These are phyloP conservation scores for Candida hungchunana DNA, from an alignment of 805 yeast genomes.

Conservation along the genomic window DNA sequence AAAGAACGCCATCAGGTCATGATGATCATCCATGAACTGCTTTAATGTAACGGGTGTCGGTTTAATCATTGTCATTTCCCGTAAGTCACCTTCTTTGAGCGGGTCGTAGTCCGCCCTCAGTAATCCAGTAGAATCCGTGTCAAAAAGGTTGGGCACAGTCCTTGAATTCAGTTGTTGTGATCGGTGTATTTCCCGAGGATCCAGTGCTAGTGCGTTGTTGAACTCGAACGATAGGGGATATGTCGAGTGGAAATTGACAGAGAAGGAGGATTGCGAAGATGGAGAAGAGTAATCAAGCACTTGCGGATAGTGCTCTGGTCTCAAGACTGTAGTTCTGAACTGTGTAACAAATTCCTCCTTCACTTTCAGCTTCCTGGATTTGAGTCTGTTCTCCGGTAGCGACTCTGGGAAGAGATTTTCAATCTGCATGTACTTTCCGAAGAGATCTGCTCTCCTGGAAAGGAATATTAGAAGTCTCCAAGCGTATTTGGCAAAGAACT, in stretches of 20 bases:
- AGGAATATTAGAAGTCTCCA: slow-evolving; percentile 20
- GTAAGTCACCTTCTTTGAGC: slow-evolving; percentile 5
- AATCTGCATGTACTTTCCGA: slow-evolving; percentile 21
- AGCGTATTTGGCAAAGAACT: slow-evolving; percentile 15
- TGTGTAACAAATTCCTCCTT: slow-evolving; percentile 15
- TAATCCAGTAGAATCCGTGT: slow-evolving; percentile 10
- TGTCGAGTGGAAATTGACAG: slow-evolving; percentile 14
- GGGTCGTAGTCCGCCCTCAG: slow-evolving; percentile 20
- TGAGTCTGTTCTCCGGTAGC: slow-evolving; percentile 15
- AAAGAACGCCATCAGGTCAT: slow-evolving; percentile 15
- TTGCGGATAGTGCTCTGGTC: slow-evolving; percentile 22
- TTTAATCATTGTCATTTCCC: slow-evolving; percentile 2
- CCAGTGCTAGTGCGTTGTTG: slow-evolving; percentile 1
- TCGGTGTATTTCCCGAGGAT: background rate
- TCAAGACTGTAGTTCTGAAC: slow-evolving; percentile 14
- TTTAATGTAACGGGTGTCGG: slow-evolving; percentile 3
- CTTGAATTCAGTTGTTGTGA: no score
- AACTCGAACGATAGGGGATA: slow-evolving; percentile 14
- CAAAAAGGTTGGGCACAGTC: slow-evolving; percentile 1
- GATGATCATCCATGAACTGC: slow-evolving; percentile 19
- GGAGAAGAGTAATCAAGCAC: background rate
- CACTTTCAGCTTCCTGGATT: slow-evolving; percentile 19
- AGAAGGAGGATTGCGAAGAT: slow-evolving; percentile 9
- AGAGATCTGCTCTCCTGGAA: slow-evolving; percentile 21
- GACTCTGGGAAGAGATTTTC: slow-evolving; percentile 19